Evolutionary conservation across 371 early-diverging fungal species (phyloP), one percentile per base, ranked within the genome.

Genomic region (Mortierella sp.): DNA sequence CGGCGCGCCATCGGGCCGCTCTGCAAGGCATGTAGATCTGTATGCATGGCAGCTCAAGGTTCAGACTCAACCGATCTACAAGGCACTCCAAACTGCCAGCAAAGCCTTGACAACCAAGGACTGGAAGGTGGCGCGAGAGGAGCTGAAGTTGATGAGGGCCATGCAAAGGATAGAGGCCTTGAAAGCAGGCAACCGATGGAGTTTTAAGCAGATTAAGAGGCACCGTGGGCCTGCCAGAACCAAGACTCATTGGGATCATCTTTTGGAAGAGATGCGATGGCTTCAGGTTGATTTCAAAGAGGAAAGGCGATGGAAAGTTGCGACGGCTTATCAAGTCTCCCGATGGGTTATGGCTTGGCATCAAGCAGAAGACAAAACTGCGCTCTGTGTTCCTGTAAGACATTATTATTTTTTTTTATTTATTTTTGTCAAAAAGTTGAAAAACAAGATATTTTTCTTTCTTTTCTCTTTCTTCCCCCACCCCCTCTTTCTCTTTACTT

Each of bases 211-310:
- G 74, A 80, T 94, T 16, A 91, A 89, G 66, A 86, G 86, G 37
- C 93, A 93, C 62, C 86, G 84, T 1, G 84, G 91, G 1, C 90
- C 92, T 18, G 86, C 90, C 19, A 81, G 96, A 51, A 83, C 87
- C n/a, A 93, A 94, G 57, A 90, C 93, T 0, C 95, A 96, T 63
- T 94, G 96, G 95, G 97, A 97, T 79, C 87, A 86, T 57, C 68
- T 97, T 44, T 69, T 98, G 66, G 94, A 95, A 62, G 96, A 97
- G 66, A 93, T 95, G 95, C 91, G 85, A 81, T 96, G 96, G 96
- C 85, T 93, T 86, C 87, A 89, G 19, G 91, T 89, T 0, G 97
- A 97, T 72, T 96, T 93, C 74, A 88, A 88, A 58, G 93, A 96
- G 66, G 96, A 96, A 74, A 86, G 93, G 30, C 92, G 90, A 70